These are phyloP conservation scores for Ulota crispa DNA, from an alignment of 225 moss, liverwort and hornwort genomes.

Conservation along the genomic window DNA sequence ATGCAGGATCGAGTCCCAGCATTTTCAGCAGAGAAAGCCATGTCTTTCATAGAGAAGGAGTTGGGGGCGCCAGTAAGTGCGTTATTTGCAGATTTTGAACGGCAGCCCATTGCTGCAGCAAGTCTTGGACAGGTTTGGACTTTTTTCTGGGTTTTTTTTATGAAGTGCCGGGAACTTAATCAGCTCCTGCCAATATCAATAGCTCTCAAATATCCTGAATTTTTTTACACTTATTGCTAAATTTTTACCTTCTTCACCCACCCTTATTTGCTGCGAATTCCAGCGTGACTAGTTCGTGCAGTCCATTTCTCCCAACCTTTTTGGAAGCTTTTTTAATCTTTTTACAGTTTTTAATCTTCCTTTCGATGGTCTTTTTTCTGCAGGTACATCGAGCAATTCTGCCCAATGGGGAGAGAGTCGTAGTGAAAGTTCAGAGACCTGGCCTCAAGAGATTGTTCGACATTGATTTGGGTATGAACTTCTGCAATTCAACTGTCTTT, in stretches of 20 bases:
- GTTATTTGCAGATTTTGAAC: slow-evolving; percentile 85
- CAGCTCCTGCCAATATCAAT: not conserved
- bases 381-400: slow-evolving; percentile 96
- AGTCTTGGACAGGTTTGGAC: slow-evolving; percentile 89
- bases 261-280: not conserved
- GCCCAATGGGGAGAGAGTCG: slow-evolving; percentile 88
- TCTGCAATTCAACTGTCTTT: not conserved
- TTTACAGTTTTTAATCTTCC: not conserved
- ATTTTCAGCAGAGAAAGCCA: slow-evolving; percentile 89
- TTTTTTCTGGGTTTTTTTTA: not conserved
- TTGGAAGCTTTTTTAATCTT: not conserved
- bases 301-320: not conserved
- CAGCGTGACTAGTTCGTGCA: not conserved
- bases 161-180: not conserved
- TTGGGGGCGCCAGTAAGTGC: slow-evolving; percentile 71
- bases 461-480: slow-evolving; percentile 79
- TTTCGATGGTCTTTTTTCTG: not conserved
- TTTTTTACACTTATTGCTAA: not conserved
- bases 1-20: slow-evolving; percentile 92
- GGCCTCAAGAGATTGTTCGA: slow-evolving; percentile 92
- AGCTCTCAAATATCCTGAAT: not conserved
- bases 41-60: slow-evolving; percentile 81
- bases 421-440: slow-evolving; percentile 94
- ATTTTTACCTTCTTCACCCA: not conserved
- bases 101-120: slow-evolving; percentile 92